phyloP scores from a whole-genome alignment of 2,329 filamentous ascomycete genomes.

The Lasiodiplodia sp. region DNA sequence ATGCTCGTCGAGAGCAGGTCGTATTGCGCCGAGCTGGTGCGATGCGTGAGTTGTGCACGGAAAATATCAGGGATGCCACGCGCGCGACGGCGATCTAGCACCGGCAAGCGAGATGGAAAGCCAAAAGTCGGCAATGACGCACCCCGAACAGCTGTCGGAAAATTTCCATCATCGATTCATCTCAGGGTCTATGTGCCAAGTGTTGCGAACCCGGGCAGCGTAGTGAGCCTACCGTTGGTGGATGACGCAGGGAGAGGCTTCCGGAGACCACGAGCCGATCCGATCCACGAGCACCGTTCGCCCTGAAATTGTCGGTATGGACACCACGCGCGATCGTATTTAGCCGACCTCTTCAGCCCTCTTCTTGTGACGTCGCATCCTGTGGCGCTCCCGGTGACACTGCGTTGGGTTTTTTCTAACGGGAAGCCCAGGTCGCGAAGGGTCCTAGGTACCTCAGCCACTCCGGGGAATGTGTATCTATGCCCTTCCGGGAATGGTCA shows the following conservation, averaged over 20 bases:
- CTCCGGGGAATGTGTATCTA: conserved; percentile 13
- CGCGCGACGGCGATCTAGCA: conserved; percentile 18
- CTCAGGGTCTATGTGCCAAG: conserved; percentile 17
- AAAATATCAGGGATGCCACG: conserved; percentile 12
- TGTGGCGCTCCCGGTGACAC: background rate
- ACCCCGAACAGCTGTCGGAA: background rate
- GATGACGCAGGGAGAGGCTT: conserved; percentile 20
- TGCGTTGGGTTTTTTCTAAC: background rate
- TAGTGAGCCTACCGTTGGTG: background rate
- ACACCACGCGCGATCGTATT: background rate
- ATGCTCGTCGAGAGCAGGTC: conserved; percentile 1
- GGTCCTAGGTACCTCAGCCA: conserved; percentile 3
- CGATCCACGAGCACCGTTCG: conserved; percentile 17
- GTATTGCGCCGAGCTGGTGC: conserved; percentile 11
- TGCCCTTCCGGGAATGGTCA: conserved; percentile 23
- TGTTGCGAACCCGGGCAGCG: background rate
- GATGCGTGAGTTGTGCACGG: conserved; percentile 11
- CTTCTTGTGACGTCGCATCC: conserved; percentile 1
- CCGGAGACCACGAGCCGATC: conserved; percentile 8
- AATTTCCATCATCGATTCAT: conserved; percentile 6
- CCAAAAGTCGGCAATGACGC: conserved; percentile 22
- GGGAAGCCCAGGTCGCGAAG: background rate
- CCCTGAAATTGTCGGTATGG: conserved; percentile 18
- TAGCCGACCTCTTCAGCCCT: conserved; percentile 6
- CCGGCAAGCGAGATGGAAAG: background rate